Evolutionary conservation across 2,329 filamentous ascomycete genomes (phyloP).

Genomic region (Talaromyces funiculosus): DNA sequence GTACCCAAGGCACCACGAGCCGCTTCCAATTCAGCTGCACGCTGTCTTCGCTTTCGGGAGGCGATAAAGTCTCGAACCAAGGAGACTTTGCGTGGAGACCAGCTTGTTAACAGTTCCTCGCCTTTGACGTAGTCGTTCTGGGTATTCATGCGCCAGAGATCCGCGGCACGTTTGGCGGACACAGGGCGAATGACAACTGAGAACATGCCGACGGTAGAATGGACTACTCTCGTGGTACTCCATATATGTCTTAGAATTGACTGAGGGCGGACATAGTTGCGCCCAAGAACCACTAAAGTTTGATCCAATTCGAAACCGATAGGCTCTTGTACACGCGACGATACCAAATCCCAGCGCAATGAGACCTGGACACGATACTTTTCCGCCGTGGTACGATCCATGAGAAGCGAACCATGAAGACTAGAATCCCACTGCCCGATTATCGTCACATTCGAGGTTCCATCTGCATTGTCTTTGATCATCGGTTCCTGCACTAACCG

Average conservation of each 20-base stretch:
- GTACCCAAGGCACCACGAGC: constrained; percentile 41
- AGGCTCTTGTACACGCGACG: constrained; percentile 75
- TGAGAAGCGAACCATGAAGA: constrained; percentile 79
- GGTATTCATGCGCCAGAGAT: constrained; percentile 95
- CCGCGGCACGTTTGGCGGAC: constrained; percentile 83
- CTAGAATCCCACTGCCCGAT: constrained; percentile 97
- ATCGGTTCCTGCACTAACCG: constrained; percentile 72
- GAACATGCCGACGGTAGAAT: constrained; percentile 81
- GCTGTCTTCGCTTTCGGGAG: constrained; percentile 65
- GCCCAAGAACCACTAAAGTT: constrained; percentile 74
- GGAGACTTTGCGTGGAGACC: constrained; percentile 85
- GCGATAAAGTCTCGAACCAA: constrained; percentile 82
- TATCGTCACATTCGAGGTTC: constrained; percentile 78
- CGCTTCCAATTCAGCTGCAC: constrained; percentile 74
- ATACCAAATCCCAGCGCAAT: constrained; percentile 78
- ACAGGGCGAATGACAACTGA: constrained; percentile 79
- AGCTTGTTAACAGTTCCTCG: constrained; percentile 76
- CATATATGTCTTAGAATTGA: constrained; percentile 84
- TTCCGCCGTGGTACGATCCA: constrained; percentile 91
- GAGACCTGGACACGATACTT: constrained; percentile 87
- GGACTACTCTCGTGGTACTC: constrained; percentile 77
- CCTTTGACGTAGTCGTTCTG: constrained; percentile 94
- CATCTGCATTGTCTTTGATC: constrained; percentile 81
- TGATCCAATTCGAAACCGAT: constrained; percentile 82
- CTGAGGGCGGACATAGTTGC: constrained; percentile 76